phyloP scores from a whole-genome alignment of 2,329 filamentous ascomycete genomes.

The Sclerotinia sclerotiorum region DNA sequence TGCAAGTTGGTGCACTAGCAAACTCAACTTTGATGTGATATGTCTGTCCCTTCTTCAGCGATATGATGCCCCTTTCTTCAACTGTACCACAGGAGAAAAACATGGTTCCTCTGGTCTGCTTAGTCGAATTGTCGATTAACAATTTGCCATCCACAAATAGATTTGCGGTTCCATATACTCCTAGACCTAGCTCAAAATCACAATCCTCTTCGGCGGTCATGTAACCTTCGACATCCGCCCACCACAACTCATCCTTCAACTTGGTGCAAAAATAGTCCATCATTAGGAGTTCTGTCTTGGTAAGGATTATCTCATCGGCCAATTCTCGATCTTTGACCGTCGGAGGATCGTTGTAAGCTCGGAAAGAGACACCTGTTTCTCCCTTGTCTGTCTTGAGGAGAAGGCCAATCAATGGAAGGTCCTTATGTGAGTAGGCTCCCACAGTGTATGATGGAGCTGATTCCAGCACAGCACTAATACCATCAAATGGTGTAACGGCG shows the following conservation, averaged over 20 bases:
- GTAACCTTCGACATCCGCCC: conserved; percentile 43
- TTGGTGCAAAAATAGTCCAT: conserved; percentile 51
- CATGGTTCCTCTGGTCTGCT: conserved; percentile 42
- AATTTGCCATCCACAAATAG: conserved; percentile 41
- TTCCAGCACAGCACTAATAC: conserved; percentile 48
- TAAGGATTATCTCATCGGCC: conserved; percentile 52
- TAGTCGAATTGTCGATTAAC: conserved; percentile 40
- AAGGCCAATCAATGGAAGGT: conserved; percentile 50
- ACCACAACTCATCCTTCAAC: conserved; percentile 40
- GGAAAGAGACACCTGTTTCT: conserved; percentile 58
- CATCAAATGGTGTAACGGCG: conserved; percentile 70
- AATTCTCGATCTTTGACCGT: conserved; percentile 47
- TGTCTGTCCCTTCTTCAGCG: conserved; percentile 36
- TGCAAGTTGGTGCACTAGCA: conserved; percentile 58
- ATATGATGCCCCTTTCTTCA: conserved; percentile 37
- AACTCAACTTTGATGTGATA: conserved; percentile 46
- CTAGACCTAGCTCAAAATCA: conserved; percentile 42
- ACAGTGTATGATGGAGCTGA: conserved; percentile 49
- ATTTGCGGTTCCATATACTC: conserved; percentile 42
- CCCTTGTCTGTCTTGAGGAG: conserved; percentile 53
- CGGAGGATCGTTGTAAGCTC: conserved; percentile 61
- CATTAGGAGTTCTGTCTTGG: conserved; percentile 47
- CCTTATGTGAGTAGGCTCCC: conserved; percentile 62
- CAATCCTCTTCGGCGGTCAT: conserved; percentile 38
- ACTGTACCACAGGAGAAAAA: conserved; percentile 44